A percentile compares a stretch with the other conserved stretches of the same genome.
phyloP scores from a whole-genome alignment of 2,329 filamentous ascomycete genomes.

The Fusarium nodosum region DNA sequence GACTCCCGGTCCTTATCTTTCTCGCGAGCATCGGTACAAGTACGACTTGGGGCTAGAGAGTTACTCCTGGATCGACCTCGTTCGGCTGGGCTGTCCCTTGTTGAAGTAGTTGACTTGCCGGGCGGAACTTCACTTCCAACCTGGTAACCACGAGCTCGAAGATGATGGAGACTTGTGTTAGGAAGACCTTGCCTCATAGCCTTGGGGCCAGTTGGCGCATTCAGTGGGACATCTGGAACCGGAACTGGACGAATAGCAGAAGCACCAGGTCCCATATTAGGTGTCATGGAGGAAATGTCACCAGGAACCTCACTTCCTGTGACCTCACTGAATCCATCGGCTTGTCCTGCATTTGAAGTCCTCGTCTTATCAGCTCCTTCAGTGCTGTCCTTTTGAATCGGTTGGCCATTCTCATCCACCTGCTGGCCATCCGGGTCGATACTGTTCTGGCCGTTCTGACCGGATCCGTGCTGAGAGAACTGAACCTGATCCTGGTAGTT shows the following conservation, averaged over 20 bases:
- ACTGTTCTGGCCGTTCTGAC: conserved; percentile 44
- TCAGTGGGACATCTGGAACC: conserved; percentile 65
- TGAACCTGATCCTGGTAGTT: conserved; percentile 56
- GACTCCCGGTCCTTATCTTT: conserved; percentile 54
- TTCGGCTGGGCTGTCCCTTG: conserved; percentile 40
- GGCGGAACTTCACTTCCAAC: conserved; percentile 58
- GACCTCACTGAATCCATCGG: conserved; percentile 50
- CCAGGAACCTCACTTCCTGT: conserved; percentile 50
- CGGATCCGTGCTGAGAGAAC: conserved; percentile 49
- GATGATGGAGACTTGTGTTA: conserved; percentile 80
- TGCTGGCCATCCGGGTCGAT: conserved; percentile 46
- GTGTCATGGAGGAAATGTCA: conserved; percentile 42
- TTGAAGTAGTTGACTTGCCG: conserved; percentile 33
- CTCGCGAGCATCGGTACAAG: conserved; percentile 48
- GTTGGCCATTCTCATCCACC: conserved; percentile 59
- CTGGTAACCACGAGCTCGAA: conserved; percentile 67
- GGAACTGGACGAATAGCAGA: conserved; percentile 52
- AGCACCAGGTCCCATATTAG: conserved; percentile 37
- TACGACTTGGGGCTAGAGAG: conserved; percentile 53
- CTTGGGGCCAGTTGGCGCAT: conserved; percentile 91
- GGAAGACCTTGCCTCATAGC: conserved; percentile 92
- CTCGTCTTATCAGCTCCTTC: conserved; percentile 31
- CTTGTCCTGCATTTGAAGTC: conserved; percentile 39
- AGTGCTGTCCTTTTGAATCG: conserved; percentile 47
- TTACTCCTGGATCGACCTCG: conserved; percentile 62